Evolutionary conservation across 108 stramenopile species (phyloP).

Genomic region (Epithemia pelagica): DNA sequence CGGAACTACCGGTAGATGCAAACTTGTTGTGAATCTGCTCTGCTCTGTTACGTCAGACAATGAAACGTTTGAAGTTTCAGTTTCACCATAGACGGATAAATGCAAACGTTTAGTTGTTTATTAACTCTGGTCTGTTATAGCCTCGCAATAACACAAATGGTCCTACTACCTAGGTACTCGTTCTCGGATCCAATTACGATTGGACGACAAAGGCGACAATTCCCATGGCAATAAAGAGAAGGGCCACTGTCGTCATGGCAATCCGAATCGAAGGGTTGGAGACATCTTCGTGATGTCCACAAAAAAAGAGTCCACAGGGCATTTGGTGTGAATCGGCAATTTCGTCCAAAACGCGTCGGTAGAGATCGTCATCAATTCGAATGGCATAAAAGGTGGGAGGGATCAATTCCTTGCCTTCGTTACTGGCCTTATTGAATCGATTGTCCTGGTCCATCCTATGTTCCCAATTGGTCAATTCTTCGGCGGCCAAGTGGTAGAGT

Average conservation of each 20-base stretch:
- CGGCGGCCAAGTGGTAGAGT: conserved; percentile 1
- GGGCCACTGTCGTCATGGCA: conserved; percentile 36
- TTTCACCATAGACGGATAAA: too few relatives aligned
- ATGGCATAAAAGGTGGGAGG: conserved; percentile 49
- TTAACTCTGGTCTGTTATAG: too few relatives aligned
- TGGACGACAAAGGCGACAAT: conserved; percentile 14
- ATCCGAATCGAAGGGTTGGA: conserved; percentile 60
- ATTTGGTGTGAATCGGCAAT: conserved; percentile 44
- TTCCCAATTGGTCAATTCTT: background rate
- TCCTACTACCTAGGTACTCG: background rate
- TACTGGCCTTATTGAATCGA: background rate
- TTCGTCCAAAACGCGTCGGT: conserved; percentile 63
- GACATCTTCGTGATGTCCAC: conserved; percentile 85
- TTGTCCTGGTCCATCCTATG: background rate
- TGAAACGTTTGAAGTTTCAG: too few relatives aligned
- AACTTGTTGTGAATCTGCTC: too few relatives aligned
- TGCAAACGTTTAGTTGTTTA: too few relatives aligned
- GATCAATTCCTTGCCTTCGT: conserved; percentile 8
- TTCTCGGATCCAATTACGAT: background rate
- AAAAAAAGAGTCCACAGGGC: conserved; percentile 83
- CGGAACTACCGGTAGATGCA: too few relatives aligned
- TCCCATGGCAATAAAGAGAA: conserved; percentile 32
- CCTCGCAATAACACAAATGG: too few relatives aligned
- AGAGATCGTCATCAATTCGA: conserved; percentile 55
- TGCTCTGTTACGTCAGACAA: too few relatives aligned